Conservation (phyloP, 371 early-diverging fungal genomes). For the Mortierella sp. region DNA sequence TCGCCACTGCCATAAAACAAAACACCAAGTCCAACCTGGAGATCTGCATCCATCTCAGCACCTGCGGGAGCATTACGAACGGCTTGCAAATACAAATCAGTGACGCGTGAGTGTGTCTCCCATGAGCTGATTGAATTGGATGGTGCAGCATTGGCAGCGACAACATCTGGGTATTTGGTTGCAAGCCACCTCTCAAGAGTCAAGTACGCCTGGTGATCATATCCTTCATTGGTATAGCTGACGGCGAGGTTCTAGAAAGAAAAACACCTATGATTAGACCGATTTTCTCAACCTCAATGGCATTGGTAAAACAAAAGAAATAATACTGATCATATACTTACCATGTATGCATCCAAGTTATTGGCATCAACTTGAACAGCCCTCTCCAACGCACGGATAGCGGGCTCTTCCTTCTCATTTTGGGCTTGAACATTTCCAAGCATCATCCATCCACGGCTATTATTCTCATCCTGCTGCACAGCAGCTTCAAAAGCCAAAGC, state of each 20-base stretch:
- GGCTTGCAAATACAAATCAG: slow-evolving; percentile 84
- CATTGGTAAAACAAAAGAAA: neutral
- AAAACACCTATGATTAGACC: neutral
- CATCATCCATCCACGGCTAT: slow-evolving; percentile 84
- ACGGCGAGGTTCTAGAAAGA: slow-evolving; percentile 81
- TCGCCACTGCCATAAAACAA: slow-evolving; percentile 92
- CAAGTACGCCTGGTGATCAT: slow-evolving; percentile 84
- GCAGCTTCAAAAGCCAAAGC: slow-evolving; percentile 87
- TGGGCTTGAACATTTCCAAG: slow-evolving; percentile 88
- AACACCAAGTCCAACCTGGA: slow-evolving; percentile 95
- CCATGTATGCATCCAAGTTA: slow-evolving; percentile 77
- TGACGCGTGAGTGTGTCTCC: slow-evolving; percentile 77
- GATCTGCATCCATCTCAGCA: slow-evolving; percentile 87
- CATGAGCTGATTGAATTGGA: slow-evolving; percentile 56
- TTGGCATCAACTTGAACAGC: slow-evolving; percentile 74
- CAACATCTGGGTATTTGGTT: slow-evolving; percentile 76
- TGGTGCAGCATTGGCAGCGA: slow-evolving; percentile 27
- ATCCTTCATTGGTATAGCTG: slow-evolving; percentile 94
- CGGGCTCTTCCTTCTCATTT: slow-evolving; percentile 89
- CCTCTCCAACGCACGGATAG: slow-evolving; percentile 83
- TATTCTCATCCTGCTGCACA: slow-evolving; percentile 76
- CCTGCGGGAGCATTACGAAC: slow-evolving; percentile 75
- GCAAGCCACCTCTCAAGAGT: slow-evolving; percentile 92
- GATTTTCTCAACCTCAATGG: neutral
- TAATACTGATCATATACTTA: slow-evolving; percentile 14